Conservation (phyloP, 139 green algal species). For the Ettlia oleoabundans region DNA sequence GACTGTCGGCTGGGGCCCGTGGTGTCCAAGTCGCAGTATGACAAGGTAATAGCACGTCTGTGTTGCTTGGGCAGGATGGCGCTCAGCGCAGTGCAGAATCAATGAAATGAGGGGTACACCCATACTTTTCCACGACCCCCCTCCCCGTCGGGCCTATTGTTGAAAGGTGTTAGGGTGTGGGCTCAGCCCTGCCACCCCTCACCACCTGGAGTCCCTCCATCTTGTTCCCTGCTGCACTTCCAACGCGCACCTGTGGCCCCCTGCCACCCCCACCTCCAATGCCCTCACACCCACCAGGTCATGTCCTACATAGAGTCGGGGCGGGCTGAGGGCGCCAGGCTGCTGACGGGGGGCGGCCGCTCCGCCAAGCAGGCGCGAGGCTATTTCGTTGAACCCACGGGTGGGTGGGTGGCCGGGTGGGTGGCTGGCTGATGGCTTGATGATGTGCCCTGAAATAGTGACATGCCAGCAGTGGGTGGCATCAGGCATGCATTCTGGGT, state of each 20-base stretch:
- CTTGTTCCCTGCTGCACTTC: too few relatives aligned
- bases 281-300: slow-evolving; percentile 49
- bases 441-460: too few relatives aligned
- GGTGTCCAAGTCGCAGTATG: slow-evolving; percentile 60
- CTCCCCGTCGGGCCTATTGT: background rate
- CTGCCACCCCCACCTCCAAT: background rate
- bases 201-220: too few relatives aligned
- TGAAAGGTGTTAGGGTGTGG: too few relatives aligned
- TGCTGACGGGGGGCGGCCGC: slow-evolving; percentile 78
- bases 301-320: slow-evolving; percentile 69
- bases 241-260: background rate
- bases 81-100: too few relatives aligned
- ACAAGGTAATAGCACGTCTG: too few relatives aligned
- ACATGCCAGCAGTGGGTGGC: too few relatives aligned
- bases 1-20: slow-evolving; percentile 80
- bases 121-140: background rate
- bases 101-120: background rate
- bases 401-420: too few relatives aligned
- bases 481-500: too few relatives aligned
- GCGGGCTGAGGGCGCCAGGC: slow-evolving; percentile 69
- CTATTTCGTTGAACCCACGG: slow-evolving; percentile 83
- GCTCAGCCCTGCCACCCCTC: too few relatives aligned
- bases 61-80: too few relatives aligned
- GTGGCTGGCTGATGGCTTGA: too few relatives aligned
- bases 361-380: slow-evolving; percentile 48